Evolutionary conservation across 2,329 filamentous ascomycete genomes (phyloP).

Genomic region (Mollisiaceae sp.): DNA sequence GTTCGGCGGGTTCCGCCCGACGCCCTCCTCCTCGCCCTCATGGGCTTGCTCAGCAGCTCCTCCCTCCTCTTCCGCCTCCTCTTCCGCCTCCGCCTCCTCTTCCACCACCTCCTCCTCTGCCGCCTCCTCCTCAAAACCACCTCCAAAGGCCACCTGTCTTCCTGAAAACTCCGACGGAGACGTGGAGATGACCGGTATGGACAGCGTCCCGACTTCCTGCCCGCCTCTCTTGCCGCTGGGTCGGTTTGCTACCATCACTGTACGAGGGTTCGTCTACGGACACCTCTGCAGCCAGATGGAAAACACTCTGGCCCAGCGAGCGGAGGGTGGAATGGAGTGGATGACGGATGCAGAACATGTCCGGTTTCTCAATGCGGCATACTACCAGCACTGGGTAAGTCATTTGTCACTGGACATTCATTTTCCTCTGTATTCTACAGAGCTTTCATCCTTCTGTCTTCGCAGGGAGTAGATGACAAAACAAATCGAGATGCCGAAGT

Average conservation of each 20-base stretch:
- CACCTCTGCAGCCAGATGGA: not conserved
- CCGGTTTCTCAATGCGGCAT: not conserved
- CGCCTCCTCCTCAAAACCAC: too few species aligned
- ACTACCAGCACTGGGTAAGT: conserved; percentile 2
- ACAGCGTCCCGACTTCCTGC: too few species aligned
- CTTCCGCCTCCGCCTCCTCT: too few species aligned
- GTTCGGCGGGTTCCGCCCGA: too few species aligned
- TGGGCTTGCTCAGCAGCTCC: too few species aligned
- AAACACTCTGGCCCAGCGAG: not conserved
- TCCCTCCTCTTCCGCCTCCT: too few species aligned
- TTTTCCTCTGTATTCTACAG: not conserved
- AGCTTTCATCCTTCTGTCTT: not conserved
- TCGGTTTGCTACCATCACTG: not conserved
- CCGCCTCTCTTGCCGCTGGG: not conserved
- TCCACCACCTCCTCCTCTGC: too few species aligned
- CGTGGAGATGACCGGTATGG: not conserved
- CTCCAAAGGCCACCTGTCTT: too few species aligned
- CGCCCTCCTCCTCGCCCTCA: too few species aligned
- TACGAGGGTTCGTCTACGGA: not conserved
- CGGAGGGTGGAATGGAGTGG: conserved; percentile 3
- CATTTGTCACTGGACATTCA: not conserved
- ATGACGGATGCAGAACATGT: not conserved
- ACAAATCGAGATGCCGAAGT: too few species aligned
- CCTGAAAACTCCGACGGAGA: not conserved
- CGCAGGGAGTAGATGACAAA: too few species aligned